A percentile compares a stretch with the other conserved stretches of the same genome.
Conservation (phyloP, 2,329 filamentous ascomycete species). For the Botrytis squamosa region DNA sequence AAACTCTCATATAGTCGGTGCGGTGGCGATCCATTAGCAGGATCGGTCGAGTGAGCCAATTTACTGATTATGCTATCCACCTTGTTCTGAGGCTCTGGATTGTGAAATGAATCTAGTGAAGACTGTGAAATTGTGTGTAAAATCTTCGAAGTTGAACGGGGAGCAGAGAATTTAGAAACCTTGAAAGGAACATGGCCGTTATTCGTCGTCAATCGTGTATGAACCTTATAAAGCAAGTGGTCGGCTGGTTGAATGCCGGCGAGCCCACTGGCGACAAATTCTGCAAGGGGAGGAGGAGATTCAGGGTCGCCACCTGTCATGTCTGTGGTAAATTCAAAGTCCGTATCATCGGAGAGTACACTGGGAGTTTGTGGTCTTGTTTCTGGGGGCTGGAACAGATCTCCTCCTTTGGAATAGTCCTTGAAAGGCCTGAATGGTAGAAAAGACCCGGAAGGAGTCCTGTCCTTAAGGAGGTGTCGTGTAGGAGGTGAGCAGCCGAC, state of each 20-base stretch:
- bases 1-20: background rate
- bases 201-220: constrained; percentile 34
- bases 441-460: constrained; percentile 28
- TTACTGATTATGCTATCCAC: constrained; percentile 19
- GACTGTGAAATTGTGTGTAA: constrained; percentile 28
- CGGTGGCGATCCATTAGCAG: background rate
- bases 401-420: constrained; percentile 39
- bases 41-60: constrained; percentile 18
- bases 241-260: constrained; percentile 62
- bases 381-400: constrained; percentile 26
- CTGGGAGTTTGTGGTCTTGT: constrained; percentile 32
- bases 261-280: constrained; percentile 57
- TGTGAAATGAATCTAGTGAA: constrained; percentile 26
- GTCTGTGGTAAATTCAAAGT: constrained; percentile 39
- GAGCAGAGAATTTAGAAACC: constrained; percentile 26
- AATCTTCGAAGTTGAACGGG: constrained; percentile 21
- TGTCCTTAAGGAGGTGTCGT: constrained; percentile 4
- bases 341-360: constrained; percentile 26
- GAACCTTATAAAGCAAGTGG: constrained; percentile 58
- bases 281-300: constrained; percentile 25
- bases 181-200: constrained; percentile 3
- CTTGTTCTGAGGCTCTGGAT: background rate
- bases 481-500: constrained; percentile 25
- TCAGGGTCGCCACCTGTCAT: background rate
- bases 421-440: constrained; percentile 49